Conservation (phyloP, 176 grass and related monocot species). For the Lolium perenne region DNA sequence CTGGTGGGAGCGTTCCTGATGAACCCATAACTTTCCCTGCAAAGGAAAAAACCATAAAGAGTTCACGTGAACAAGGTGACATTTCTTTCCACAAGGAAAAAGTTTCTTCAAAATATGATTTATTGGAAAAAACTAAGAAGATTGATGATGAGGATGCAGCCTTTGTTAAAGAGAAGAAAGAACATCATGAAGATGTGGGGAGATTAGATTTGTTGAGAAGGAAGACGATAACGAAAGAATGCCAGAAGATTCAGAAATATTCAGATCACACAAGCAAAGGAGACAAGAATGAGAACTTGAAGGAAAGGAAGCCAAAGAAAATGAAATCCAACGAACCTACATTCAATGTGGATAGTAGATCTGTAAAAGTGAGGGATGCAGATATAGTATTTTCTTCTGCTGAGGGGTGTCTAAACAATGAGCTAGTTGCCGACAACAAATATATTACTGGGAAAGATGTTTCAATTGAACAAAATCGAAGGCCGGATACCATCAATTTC, state of each 20-base stretch:
- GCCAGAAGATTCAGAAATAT: conserved; percentile 42
- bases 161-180: conserved; percentile 41
- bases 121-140: conserved; percentile 34
- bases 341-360: conserved; percentile 15
- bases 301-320: conserved; percentile 39
- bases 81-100: conserved; percentile 45
- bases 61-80: not conserved
- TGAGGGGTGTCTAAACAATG: conserved; percentile 21
- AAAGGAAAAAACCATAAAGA: conserved; percentile 43
- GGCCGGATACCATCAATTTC: conserved; percentile 35
- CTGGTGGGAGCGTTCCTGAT: conserved; percentile 37
- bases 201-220: conserved; percentile 46
- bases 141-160: conserved; percentile 27
- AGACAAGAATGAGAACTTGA: conserved; percentile 29
- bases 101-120: conserved; percentile 40
- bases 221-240: conserved; percentile 39
- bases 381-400: conserved; percentile 31
- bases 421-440: conserved; percentile 38
- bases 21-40: conserved; percentile 33
- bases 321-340: conserved; percentile 16
- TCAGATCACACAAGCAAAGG: not conserved
- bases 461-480: conserved; percentile 40
- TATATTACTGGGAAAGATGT: conserved; percentile 48
- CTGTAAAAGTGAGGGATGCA: conserved; percentile 17
- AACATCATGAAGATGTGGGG: conserved; percentile 37